Evolutionary conservation across 225 moss, liverwort and hornwort species (phyloP), one percentile per base, ranked within the genome.

Genomic region (Bryoerythrophyllum caledonicum): DNA sequence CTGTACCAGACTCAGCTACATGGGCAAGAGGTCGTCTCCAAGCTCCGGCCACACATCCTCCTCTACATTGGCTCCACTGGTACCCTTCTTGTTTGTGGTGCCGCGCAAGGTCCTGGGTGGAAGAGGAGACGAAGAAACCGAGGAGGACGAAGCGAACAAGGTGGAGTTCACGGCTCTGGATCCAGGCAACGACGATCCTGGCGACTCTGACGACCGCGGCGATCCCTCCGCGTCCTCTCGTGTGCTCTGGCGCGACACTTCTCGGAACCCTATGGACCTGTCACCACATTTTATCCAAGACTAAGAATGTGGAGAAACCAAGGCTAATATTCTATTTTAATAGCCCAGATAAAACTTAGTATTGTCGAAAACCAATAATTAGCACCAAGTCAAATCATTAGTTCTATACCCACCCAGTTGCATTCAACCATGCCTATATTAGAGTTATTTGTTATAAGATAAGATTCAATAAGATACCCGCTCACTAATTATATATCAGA

Each of bases 21-120:
- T 85, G 12, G 95, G 91, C 69, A 95, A 78, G 68, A 91, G 87
- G 82, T 95, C 87, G 25, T 95, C 91, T 38, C 88, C 87, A 56
- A 91, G 80, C 71, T 93, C 95, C 20, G 88, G 88, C 92, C 90
- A 92, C 0, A 73, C 82, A 38, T 91, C 89, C 4, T 92, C 85
- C 35, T 76, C 68, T 52, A 48, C 82, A 49, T 55, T 64, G 9
- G 37, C n/a, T 46, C 21, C 51, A 40, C 14, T 40, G 70, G 21
- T 41, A 40, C 14, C 20, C 74, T 87, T 88, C 57, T 82, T 88
- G 63, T 86, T 87, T 63, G 80, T 58, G 41, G 83, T 81, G 71
- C 83, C 72, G 40, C 77, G 76, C 55, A 81, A 68, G n/a, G 78
- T 78, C 65, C 74, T 88, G 2, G 80, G 82, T 25, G 70, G 79